A percentile compares a stretch with the other conserved stretches of the same genome.
Conservation (phyloP, 495 filamentous ascomycete species). For the Parathielavia appendiculata region DNA sequence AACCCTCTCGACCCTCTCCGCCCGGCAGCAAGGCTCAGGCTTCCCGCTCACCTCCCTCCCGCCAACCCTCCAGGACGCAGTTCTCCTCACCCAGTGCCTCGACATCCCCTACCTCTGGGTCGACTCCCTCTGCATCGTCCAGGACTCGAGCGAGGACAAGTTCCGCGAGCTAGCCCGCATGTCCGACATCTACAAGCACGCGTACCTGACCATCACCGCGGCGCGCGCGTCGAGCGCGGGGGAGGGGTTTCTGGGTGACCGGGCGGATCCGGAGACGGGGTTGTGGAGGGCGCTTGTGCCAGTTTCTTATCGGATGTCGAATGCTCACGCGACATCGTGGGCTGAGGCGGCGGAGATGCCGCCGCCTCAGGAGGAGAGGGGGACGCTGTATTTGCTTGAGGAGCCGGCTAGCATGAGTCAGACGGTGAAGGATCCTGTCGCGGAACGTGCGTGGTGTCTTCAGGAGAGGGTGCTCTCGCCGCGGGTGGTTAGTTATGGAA, state of each 20-base stretch:
- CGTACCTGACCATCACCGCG: constrained; percentile 24
- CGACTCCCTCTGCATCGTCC: too few species aligned
- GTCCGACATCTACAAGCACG: constrained; percentile 20
- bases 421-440: constrained; percentile 8
- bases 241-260: neutral
- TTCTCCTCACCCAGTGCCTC: constrained; percentile 18
- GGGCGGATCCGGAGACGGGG: neutral
- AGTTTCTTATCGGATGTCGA: neutral
- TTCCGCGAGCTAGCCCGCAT: constrained; percentile 11
- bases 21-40: neutral
- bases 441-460: constrained; percentile 11
- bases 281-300: constrained; percentile 7
- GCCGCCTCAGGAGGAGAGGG: neutral
- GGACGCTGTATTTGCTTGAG: constrained; percentile 1
- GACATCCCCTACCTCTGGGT: constrained; percentile 26
- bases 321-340: neutral
- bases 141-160: constrained; percentile 11
- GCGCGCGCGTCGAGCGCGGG: neutral
- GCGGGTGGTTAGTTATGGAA: constrained; percentile 10
- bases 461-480: constrained; percentile 19
- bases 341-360: neutral
- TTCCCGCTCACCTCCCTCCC: constrained; percentile 16
- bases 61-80: constrained; percentile 31
- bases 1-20: constrained; percentile 4
- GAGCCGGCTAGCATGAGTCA: neutral